phyloP scores from a whole-genome alignment of 2,329 filamentous ascomycete genomes.

The Talaromyces pinophilus region DNA sequence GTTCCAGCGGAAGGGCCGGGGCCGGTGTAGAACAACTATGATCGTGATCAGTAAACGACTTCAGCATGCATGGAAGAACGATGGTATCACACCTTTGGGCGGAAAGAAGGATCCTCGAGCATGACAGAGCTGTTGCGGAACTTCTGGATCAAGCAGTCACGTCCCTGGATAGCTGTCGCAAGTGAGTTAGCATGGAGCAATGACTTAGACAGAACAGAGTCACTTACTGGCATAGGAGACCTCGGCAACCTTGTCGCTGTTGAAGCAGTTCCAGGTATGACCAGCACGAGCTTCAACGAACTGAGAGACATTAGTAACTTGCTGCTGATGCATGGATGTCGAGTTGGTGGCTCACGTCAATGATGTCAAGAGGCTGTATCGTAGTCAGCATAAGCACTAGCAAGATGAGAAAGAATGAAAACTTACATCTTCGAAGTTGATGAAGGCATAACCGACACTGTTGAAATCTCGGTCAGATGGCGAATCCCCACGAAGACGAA shows the following conservation, averaged over 20 bases:
- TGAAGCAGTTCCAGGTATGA: conserved; percentile 76
- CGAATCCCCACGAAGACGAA: background rate
- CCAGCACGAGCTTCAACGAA: conserved; percentile 72
- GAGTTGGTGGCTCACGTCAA: conserved; percentile 59
- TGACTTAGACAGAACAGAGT: background rate
- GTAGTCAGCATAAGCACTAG: conserved; percentile 40
- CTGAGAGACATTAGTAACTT: conserved; percentile 44
- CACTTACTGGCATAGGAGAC: conserved; percentile 90
- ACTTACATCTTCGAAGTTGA: conserved; percentile 84
- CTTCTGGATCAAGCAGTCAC: conserved; percentile 86
- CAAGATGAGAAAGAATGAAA: background rate
- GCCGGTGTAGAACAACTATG: conserved; percentile 57
- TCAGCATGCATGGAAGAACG: conserved; percentile 40
- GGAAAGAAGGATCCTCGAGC: conserved; percentile 77
- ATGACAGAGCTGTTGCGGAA: conserved; percentile 97
- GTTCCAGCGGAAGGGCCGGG: conserved; percentile 60
- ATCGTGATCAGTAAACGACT: background rate
- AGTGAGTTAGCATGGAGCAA: background rate
- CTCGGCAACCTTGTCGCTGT: conserved; percentile 81
- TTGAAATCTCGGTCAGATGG: background rate
- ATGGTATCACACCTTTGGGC: conserved; percentile 68
- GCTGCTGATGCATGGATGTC: background rate
- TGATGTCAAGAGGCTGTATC: conserved; percentile 68
- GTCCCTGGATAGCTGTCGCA: conserved; percentile 77
- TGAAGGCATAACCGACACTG: conserved; percentile 96